Conservation (phyloP, 257 asterid genomes). For the Ophiorrhiza pumila region DNA sequence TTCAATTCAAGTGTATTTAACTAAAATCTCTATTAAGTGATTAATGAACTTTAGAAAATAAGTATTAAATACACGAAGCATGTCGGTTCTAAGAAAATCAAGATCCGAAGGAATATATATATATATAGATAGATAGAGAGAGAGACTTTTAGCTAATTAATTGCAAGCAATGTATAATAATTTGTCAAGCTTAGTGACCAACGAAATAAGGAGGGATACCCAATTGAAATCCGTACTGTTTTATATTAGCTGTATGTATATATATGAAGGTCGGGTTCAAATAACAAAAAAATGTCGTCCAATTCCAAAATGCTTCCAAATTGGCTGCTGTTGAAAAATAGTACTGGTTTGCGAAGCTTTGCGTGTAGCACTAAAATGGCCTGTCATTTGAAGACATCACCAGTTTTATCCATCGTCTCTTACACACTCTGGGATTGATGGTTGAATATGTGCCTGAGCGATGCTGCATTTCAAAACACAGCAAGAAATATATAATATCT, state of each 20-base stretch:
- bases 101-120: too few relatives aligned
- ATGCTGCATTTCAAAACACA: neutral
- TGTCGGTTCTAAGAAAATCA: too few relatives aligned
- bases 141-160: too few relatives aligned
- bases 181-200: neutral
- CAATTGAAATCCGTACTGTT: neutral
- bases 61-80: too few relatives aligned
- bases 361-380: neutral
- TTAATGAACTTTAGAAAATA: too few relatives aligned
- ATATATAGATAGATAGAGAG: too few relatives aligned
- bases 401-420: neutral
- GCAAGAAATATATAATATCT: neutral
- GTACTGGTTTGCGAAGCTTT: conserved; percentile 7
- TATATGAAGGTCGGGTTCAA: neutral
- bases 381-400: neutral
- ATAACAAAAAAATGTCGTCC: neutral
- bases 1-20: too few relatives aligned
- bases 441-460: neutral
- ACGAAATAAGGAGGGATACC: neutral
- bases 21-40: too few relatives aligned
- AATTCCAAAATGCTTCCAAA: conserved; percentile 10
- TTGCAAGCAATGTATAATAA: neutral
- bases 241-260: neutral
- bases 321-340: conserved; percentile 17
- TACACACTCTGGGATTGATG: neutral